Percentiles rank a stretch among this genome's conserved stretches.
phyloP scores from a whole-genome alignment of 2,329 filamentous ascomycete genomes.

The Xylaria sp. region DNA sequence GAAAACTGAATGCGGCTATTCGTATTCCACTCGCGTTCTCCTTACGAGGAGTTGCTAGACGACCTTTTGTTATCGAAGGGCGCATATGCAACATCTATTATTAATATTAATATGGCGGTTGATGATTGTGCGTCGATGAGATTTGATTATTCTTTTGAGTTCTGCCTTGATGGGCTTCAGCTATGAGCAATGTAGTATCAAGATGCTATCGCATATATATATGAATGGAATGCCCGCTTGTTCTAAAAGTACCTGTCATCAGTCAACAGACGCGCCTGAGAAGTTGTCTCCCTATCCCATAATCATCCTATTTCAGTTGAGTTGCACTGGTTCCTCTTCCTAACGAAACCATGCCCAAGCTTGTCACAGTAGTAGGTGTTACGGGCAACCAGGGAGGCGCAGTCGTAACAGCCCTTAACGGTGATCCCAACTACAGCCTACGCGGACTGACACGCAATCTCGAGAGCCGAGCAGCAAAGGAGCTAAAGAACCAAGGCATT shows the following conservation, averaged over 20 bases:
- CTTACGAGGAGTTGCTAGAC: not conserved
- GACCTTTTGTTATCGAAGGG: conserved; percentile 1
- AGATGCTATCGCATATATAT: conserved; percentile 4
- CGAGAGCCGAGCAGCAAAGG: conserved; percentile 11
- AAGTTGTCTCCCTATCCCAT: not conserved
- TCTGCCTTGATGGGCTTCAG: not conserved
- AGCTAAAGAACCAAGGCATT: conserved; percentile 15
- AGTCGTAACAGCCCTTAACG: conserved; percentile 23
- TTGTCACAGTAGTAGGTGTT: conserved; percentile 33
- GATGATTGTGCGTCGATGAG: not conserved
- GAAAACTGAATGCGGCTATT: conserved; percentile 4
- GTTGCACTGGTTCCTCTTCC: not conserved
- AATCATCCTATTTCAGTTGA: not conserved
- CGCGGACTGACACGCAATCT: conserved; percentile 30
- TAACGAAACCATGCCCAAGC: conserved; percentile 22
- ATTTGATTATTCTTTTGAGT: not conserved
- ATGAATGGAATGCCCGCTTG: not conserved
- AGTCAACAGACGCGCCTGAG: not conserved
- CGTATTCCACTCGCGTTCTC: not conserved
- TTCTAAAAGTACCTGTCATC: not conserved
- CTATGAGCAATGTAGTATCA: not conserved
- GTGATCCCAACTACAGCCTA: conserved; percentile 29
- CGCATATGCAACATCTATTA: not conserved
- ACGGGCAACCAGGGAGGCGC: conserved; percentile 30
- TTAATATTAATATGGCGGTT: not conserved